Evolutionary conservation across 2,329 filamentous ascomycete genomes (phyloP).

Genomic region (Fusarium begoniae): DNA sequence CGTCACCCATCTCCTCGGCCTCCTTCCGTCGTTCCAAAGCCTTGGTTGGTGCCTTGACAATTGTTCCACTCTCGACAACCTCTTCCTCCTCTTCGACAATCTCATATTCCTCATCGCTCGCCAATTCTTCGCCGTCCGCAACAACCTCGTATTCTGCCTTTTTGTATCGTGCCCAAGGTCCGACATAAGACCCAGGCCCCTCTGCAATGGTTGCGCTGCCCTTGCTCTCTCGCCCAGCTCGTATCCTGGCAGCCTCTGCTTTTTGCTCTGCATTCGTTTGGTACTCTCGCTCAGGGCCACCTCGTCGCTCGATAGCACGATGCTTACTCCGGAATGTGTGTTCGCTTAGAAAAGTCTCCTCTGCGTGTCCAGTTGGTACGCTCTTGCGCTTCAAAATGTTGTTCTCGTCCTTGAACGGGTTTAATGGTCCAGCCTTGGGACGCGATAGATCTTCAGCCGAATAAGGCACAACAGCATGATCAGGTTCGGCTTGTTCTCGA

Average conservation of each 20-base stretch:
- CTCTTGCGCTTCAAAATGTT: constrained; percentile 78
- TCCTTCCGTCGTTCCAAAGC: constrained; percentile 66
- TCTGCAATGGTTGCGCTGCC: constrained; percentile 86
- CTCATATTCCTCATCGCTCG: constrained; percentile 81
- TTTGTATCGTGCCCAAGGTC: constrained; percentile 91
- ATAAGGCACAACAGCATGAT: constrained; percentile 70
- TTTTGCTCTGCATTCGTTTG: constrained; percentile 69
- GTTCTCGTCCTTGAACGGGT: constrained; percentile 75
- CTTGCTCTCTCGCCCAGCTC: constrained; percentile 83
- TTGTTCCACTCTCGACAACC: constrained; percentile 70
- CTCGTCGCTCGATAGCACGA: constrained; percentile 78
- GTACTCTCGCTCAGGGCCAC: constrained; percentile 64
- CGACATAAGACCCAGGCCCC: constrained; percentile 87
- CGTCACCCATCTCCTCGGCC: constrained; percentile 69
- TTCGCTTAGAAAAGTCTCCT: constrained; percentile 90
- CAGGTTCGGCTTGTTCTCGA: constrained; percentile 61
- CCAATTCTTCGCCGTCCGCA: constrained; percentile 77
- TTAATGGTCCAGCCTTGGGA: constrained; percentile 73
- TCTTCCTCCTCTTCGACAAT: constrained; percentile 78
- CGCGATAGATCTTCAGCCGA: constrained; percentile 78
- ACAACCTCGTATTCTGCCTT: constrained; percentile 78
- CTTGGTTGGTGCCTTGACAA: constrained; percentile 64
- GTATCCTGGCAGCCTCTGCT: constrained; percentile 72
- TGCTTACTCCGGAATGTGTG: constrained; percentile 90
- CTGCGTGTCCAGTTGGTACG: constrained; percentile 83